Conservation (phyloP, 352 stramenopile genomes). For the Phytopythium litorale region DNA sequence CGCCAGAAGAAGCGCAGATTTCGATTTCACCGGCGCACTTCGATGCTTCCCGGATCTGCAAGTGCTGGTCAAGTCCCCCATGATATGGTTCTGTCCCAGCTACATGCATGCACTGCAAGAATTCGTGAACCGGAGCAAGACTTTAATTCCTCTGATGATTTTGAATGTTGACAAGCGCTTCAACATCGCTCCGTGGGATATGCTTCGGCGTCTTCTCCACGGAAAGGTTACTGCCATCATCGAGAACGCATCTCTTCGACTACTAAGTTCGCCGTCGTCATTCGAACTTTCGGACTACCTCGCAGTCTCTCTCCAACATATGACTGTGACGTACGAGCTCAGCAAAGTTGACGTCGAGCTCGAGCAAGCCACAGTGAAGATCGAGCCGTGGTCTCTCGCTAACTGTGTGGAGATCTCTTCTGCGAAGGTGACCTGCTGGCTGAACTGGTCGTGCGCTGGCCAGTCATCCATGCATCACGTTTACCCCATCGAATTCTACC, state of each 20-base stretch:
- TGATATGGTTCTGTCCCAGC: slow-evolving; percentile 48
- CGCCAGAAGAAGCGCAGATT: background rate
- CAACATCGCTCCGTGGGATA: slow-evolving; percentile 43
- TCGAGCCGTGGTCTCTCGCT: slow-evolving; percentile 61
- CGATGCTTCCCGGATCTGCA: slow-evolving; percentile 42
- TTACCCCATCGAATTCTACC: slow-evolving; percentile 40
- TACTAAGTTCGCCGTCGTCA: slow-evolving; percentile 38
- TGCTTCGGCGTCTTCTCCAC: slow-evolving; percentile 51
- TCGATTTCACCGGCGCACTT: slow-evolving; percentile 25
- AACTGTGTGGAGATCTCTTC: slow-evolving; percentile 59
- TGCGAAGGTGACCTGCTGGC: slow-evolving; percentile 39
- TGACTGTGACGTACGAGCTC: slow-evolving; percentile 28
- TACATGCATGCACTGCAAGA: slow-evolving; percentile 58
- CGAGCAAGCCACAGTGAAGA: slow-evolving; percentile 45
- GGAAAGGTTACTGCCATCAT: slow-evolving; percentile 37
- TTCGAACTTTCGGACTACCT: slow-evolving; percentile 59
- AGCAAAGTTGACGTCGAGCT: slow-evolving; percentile 35
- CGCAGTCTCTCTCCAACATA: slow-evolving; percentile 31
- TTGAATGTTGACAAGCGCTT: slow-evolving; percentile 42
- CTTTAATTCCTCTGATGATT: slow-evolving; percentile 34
- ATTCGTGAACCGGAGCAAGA: slow-evolving; percentile 24
- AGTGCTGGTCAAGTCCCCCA: slow-evolving; percentile 24
- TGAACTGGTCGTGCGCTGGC: slow-evolving; percentile 34
- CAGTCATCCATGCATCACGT: slow-evolving; percentile 37
- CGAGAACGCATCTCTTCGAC: slow-evolving; percentile 34